These are phyloP conservation scores for Hysterium pulicare DNA, from an alignment of 2,329 filamentous ascomycete genomes.

Conservation along the genomic window DNA sequence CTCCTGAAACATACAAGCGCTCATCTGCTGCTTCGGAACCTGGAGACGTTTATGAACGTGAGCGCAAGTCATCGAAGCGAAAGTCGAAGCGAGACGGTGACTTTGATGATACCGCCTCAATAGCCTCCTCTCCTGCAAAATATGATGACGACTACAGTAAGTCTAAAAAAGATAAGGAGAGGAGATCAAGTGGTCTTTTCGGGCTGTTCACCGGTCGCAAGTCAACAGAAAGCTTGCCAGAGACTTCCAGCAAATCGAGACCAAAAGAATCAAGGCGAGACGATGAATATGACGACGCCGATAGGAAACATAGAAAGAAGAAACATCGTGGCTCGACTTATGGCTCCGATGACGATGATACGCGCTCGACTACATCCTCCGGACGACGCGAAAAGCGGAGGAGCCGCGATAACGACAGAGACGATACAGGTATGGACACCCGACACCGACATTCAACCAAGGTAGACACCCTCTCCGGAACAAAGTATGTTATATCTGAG, in stretches of 20 bases:
- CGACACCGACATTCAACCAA: constrained; percentile 23
- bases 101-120: constrained; percentile 41
- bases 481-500: too few relatives aligned
- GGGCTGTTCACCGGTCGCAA: constrained; percentile 44
- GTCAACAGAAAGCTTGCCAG: constrained; percentile 37
- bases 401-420: too few relatives aligned
- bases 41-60: constrained; percentile 36
- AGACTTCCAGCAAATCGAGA: constrained; percentile 32
- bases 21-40: constrained; percentile 40
- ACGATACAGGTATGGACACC: constrained; percentile 33
- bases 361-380: constrained; percentile 31
- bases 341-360: constrained; percentile 25
- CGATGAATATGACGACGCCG: constrained; percentile 40
- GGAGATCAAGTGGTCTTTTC: constrained; percentile 45
- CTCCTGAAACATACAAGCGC: constrained; percentile 22
- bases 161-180: constrained; percentile 37
- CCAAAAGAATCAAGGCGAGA: constrained; percentile 24
- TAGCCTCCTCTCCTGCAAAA: constrained; percentile 39
- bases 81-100: constrained; percentile 41
- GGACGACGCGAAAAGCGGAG: constrained; percentile 42
- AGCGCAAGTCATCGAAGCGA: constrained; percentile 37
- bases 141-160: constrained; percentile 38
- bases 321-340: constrained; percentile 34
- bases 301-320: constrained; percentile 46
- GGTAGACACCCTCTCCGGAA: too few relatives aligned